Conservation (phyloP, 805 yeast genomes). For the Clavispora asparagi region DNA sequence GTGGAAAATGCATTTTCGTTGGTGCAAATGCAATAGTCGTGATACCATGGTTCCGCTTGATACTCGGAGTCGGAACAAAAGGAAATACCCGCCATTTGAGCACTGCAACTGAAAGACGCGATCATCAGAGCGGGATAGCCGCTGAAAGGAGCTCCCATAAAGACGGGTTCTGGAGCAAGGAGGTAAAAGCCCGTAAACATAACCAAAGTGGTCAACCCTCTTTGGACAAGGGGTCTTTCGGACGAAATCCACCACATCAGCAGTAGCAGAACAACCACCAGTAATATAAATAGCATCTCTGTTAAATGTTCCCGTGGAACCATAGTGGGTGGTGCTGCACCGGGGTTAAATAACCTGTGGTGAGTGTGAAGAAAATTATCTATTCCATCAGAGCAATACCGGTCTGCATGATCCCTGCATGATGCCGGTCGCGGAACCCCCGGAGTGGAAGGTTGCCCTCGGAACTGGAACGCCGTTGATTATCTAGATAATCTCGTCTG, state of each 20-base stretch:
- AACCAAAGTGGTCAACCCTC: not conserved
- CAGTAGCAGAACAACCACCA: not conserved
- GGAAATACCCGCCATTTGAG: not conserved
- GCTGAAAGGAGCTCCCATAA: constrained; percentile 27
- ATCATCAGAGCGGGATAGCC: constrained; percentile 23
- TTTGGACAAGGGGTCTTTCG: not conserved
- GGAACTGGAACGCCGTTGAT: not conserved
- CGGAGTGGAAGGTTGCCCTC: not conserved
- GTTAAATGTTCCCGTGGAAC: not conserved
- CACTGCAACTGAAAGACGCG: constrained; percentile 27
- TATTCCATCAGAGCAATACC: not conserved
- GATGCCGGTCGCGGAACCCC: not conserved
- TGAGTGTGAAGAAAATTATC: not conserved
- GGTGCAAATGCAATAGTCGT: constrained; percentile 20
- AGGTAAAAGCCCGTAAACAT: not conserved
- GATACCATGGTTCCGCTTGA: not conserved
- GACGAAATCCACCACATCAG: not conserved
- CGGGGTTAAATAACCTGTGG: not conserved
- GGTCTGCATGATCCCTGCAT: not conserved
- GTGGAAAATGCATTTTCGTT: constrained; percentile 31
- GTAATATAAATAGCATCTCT: not conserved
- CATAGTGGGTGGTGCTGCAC: not conserved
- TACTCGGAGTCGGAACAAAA: not conserved
- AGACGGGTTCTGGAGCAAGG: constrained; percentile 23
- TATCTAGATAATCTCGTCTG: not conserved